Conservation (phyloP, 2,329 filamentous ascomycete genomes). For the Aspergillus sp. region DNA sequence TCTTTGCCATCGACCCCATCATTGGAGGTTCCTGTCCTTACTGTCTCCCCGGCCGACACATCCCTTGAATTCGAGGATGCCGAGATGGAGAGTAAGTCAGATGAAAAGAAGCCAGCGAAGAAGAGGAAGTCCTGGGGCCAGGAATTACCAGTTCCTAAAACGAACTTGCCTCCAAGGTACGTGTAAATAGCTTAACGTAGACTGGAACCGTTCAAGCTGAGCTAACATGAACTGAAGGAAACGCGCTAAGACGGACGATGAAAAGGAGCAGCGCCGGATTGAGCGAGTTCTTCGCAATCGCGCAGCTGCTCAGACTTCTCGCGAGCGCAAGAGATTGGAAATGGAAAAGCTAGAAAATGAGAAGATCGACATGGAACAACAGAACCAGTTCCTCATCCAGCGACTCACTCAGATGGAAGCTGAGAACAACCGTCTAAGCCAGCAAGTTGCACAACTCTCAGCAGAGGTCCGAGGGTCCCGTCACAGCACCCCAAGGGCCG, state of each 20-base stretch:
- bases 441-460: constrained; percentile 52
- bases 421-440: constrained; percentile 51
- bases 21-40: constrained; percentile 37
- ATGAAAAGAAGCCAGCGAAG: constrained; percentile 74
- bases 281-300: constrained; percentile 96
- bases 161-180: constrained; percentile 86
- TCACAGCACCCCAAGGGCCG: constrained; percentile 39
- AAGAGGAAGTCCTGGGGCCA: constrained; percentile 99
- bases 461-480: constrained; percentile 46
- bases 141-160: constrained; percentile 93
- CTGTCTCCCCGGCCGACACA: constrained; percentile 43
- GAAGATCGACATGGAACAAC: constrained; percentile 65
- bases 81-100: constrained; percentile 32
- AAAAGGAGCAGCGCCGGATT: constrained; percentile 96
- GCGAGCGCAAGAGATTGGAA: constrained; percentile 86
- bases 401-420: constrained; percentile 61
- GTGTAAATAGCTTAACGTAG: constrained; percentile 19
- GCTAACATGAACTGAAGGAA: constrained; percentile 58
- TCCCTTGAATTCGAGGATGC: constrained; percentile 32
- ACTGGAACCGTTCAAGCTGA: not conserved
- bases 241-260: constrained; percentile 96
- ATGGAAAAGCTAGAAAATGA: constrained; percentile 77
- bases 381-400: constrained; percentile 69
- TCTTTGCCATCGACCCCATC: constrained; percentile 32
- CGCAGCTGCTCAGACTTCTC: constrained; percentile 91